phyloP scores from a whole-genome alignment of 2,329 filamentous ascomycete genomes.

The Fusarium sp. region DNA sequence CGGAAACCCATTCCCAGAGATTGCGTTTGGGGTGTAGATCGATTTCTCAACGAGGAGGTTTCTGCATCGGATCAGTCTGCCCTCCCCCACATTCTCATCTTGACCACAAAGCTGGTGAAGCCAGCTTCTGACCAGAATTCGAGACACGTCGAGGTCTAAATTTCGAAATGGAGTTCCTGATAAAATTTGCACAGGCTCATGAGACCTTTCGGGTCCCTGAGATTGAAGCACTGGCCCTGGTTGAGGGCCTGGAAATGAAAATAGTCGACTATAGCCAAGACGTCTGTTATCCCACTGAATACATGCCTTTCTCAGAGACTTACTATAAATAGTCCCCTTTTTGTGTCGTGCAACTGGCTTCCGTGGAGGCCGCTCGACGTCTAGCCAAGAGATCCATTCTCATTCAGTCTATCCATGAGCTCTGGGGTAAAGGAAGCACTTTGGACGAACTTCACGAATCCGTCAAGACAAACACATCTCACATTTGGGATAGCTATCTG shows the following conservation, averaged over 20 bases:
- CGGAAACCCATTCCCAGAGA: not conserved
- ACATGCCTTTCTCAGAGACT: slow-evolving; percentile 35
- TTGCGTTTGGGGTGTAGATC: not conserved
- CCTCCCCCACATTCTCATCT: slow-evolving; percentile 27
- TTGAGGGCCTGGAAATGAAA: slow-evolving; percentile 75
- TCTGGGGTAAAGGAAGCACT: slow-evolving; percentile 81
- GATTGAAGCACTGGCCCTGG: slow-evolving; percentile 79
- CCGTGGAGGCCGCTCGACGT: slow-evolving; percentile 71
- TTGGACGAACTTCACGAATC: slow-evolving; percentile 77
- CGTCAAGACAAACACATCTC: slow-evolving; percentile 68
- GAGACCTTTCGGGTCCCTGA: slow-evolving; percentile 92
- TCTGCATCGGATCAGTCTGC: not conserved
- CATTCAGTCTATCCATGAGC: slow-evolving; percentile 84
- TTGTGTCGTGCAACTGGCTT: slow-evolving; percentile 78
- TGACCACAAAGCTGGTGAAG: slow-evolving; percentile 13
- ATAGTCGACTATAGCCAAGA: slow-evolving; percentile 80
- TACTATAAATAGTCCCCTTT: slow-evolving; percentile 78
- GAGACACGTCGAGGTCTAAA: not conserved
- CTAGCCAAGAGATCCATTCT: slow-evolving; percentile 84
- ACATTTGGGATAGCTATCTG: slow-evolving; percentile 76
- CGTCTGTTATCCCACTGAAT: slow-evolving; percentile 64
- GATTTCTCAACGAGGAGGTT: not conserved
- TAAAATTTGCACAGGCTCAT: slow-evolving; percentile 90
- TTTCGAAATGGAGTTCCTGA: slow-evolving; percentile 77
- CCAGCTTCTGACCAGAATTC: slow-evolving; percentile 3